phyloP scores from a whole-genome alignment of 2,329 filamentous ascomycete genomes.

The Tolypocladium paradoxum region DNA sequence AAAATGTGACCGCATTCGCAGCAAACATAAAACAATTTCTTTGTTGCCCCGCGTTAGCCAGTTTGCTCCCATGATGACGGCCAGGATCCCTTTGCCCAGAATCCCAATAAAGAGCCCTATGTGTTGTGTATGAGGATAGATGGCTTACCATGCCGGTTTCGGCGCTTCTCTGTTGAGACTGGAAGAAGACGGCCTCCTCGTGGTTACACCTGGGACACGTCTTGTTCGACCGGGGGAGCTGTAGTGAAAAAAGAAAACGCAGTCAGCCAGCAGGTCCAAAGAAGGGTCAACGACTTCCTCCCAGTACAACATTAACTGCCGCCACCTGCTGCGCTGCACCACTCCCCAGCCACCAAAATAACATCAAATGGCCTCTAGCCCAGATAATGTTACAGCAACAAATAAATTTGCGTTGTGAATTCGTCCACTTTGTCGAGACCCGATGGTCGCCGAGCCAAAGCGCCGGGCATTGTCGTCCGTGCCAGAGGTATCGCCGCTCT shows the following conservation, averaged over 20 bases:
- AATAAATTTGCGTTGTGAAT: not conserved
- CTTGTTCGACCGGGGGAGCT: conserved; percentile 87
- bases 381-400: not conserved
- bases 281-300: conserved; percentile 13
- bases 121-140: not conserved
- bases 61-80: not conserved
- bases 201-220: conserved; percentile 77
- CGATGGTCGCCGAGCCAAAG: not conserved
- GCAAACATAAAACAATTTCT: conserved; percentile 94
- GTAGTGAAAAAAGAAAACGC: conserved; percentile 28
- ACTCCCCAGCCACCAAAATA: not conserved
- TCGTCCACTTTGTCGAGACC: not conserved
- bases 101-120: not conserved
- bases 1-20: conserved; percentile 89
- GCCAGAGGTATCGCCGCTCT: not conserved
- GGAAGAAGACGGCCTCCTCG: conserved; percentile 93
- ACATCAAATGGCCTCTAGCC: not conserved
- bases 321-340: not conserved
- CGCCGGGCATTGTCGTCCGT: not conserved
- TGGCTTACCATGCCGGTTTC: conserved; percentile 92
- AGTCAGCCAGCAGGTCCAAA: conserved; percentile 31
- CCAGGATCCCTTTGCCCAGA: not conserved
- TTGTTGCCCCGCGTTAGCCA: conserved; percentile 6
- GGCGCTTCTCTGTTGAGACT: conserved; percentile 92
- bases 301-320: conserved; percentile 7